Base-by-base conservation (phyloP, 768 basidiomycete species). In the Boletus subparvulus region DNA sequence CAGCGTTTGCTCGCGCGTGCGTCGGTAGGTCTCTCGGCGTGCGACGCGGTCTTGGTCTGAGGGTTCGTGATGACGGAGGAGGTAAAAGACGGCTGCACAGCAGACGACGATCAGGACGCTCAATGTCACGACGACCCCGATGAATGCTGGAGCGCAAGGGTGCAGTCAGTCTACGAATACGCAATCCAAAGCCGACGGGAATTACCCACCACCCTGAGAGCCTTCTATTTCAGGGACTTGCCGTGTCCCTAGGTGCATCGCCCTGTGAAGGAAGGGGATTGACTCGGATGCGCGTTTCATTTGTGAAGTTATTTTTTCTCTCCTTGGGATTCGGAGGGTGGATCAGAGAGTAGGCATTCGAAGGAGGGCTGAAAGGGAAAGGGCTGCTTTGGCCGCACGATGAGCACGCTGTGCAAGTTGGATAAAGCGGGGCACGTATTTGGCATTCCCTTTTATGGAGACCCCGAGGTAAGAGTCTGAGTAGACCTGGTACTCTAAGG, bases 101-200 rank as follows among this genome's bases (percentile, higher is more conserved):
- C 80, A 78, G 32, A 75, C 64, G 55, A 85, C 60, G 67, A 88
- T 80, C 52, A 89, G 72, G 54, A 80, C 59, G 54, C 75, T 73
- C 41, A 90, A 77, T 44, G 74, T 68, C 37, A 87, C 80, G 40
- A 89, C 75, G 39, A 89, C 71, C 4, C 72, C 83, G 60, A 88
- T 79, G 73, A 89, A 90, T 12, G 78, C 86, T 60, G 19, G 36
- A n/a, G 16, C 10, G 28, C 13, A 26, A 9, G 8, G 55, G 6
- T 24, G 63, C 10, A n/a, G 40, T 61, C 41, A 52, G 48, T 2
- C 12, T 9, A 16, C 7, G 19, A 14, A 12, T 9, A 28, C 5
- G 12, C 37, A 9, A 13, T 47, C 8, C 13, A 36, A 32, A 41
- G 12, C 4, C 11, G 14, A n/a, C 8, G 19, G 14, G 14, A 16